Evolutionary conservation across 371 early-diverging fungal species (phyloP), one percentile per base, ranked within the genome.

Genomic region (Syncephalis fuscata): DNA sequence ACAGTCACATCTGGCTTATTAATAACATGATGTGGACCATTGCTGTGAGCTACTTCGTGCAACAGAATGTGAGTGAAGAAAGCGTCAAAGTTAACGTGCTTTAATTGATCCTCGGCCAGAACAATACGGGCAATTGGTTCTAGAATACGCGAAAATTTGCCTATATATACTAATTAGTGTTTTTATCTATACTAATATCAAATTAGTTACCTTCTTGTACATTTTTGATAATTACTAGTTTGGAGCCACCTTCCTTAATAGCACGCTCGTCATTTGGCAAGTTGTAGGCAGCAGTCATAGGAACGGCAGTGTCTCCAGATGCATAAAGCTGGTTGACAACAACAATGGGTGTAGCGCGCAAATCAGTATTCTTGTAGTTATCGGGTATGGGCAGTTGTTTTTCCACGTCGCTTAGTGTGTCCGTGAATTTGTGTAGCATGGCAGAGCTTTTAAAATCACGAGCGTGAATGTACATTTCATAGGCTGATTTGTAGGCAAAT

Each of bases 211-310:
- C 67, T 55, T 82, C 66, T 58, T 85, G 86, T 15, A 84, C 83
- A 54, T 84, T 85, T 64, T 82, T 82, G 58, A 85, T 85, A 46
- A 85, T 58, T 0, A 83, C 83, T 20, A 85, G 60, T 51, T 83
- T 83, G 48, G 82, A 78, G 0, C 86, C 86, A 8, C 68, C 82
- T 11, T 68, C 55, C 53, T 73, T 70, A 55, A 83, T 80, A 9
- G 80, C 82, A 7, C 70, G 74, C 67, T 85, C 85, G 47, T 85
- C 85, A 51, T 85, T 85, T 17, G 86, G 86, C 41, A 85, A 58
- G 50, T 85, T 85, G 59, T 80, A 85, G n/a, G 86, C 86, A 0
- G 86, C 82, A 0, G 81, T 82, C 66, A 71, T 62, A 48, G 80
- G 76, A 48, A 79, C 81, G 8, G 79, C 73, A 2, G 76, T 78